These are phyloP conservation scores for Starmera quercuum DNA, from an alignment of 805 yeast genomes.

Conservation along the genomic window DNA sequence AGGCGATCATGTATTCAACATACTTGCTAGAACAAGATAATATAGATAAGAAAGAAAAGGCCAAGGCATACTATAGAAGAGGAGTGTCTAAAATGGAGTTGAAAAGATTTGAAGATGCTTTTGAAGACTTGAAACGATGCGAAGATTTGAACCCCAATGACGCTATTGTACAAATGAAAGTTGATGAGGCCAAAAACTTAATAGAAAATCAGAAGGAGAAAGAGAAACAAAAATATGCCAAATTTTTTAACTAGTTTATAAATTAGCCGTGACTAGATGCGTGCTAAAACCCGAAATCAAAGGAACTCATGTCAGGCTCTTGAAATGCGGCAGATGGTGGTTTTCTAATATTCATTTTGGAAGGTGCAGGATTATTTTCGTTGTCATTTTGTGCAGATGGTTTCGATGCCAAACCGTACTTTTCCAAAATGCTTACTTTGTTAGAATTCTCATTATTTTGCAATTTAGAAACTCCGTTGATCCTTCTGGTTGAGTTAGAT, in stretches of 20 bases:
- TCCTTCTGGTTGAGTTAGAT: conserved; percentile 16
- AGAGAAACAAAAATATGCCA: conserved; percentile 50
- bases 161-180: conserved; percentile 35
- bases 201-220: conserved; percentile 36
- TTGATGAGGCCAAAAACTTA: conserved; percentile 30
- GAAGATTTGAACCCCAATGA: conserved; percentile 39
- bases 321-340: conserved; percentile 51
- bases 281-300: conserved; percentile 38
- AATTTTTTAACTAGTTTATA: conserved; percentile 40
- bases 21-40: conserved; percentile 46
- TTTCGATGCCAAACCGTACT: conserved; percentile 19
- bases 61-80: conserved; percentile 53
- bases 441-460: conserved; percentile 2
- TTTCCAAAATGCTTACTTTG: too few species aligned
- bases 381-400: conserved; percentile 11
- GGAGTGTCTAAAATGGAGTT: conserved; percentile 38
- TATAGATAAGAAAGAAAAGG: conserved; percentile 32
- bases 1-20: conserved; percentile 44
- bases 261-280: background rate
- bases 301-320: conserved; percentile 75
- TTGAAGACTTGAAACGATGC: conserved; percentile 39
- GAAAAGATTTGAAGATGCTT: conserved; percentile 42
- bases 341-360: conserved; percentile 5
- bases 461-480: conserved; percentile 7
- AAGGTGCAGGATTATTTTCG: conserved; percentile 2